Percentiles rank a stretch among this genome's conserved stretches.
Evolutionary conservation across 129 eudicot genomes (phyloP).

Genomic region (Lonicera japonica): DNA sequence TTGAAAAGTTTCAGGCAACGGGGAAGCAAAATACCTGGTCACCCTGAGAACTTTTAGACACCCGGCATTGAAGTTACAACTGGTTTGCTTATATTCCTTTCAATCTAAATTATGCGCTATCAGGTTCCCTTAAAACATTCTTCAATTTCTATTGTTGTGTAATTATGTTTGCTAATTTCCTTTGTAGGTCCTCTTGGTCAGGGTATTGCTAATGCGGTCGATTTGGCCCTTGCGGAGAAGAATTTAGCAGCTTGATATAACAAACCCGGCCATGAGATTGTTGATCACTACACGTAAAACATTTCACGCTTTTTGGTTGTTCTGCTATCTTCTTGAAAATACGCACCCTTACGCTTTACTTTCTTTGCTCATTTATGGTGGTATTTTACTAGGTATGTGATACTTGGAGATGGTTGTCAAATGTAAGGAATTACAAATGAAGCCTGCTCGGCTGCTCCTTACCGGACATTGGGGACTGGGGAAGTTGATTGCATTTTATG

Average conservation of each 20-base stretch:
- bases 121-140: neutral
- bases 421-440: conserved; percentile 63
- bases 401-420: conserved; percentile 68
- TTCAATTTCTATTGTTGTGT: neutral
- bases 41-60: conserved; percentile 65
- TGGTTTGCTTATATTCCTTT: conserved; percentile 21
- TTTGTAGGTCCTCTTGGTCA: conserved; percentile 63
- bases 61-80: conserved; percentile 71
- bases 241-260: conserved; percentile 52
- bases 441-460: conserved; percentile 66
- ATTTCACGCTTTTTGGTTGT: neutral
- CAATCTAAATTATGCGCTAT: neutral
- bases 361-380: neutral
- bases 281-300: conserved; percentile 58
- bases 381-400: conserved; percentile 26
- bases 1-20: conserved; percentile 53
- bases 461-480: conserved; percentile 72
- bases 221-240: conserved; percentile 63
- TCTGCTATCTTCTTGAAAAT: neutral
- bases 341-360: neutral
- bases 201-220: conserved; percentile 64
- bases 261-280: conserved; percentile 52
- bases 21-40: conserved; percentile 74
- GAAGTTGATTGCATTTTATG: conserved; percentile 56
- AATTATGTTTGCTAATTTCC: neutral